Percentiles rank a stretch among this genome's conserved stretches.
These are phyloP conservation scores for Shiraia sp. DNA, from an alignment of 2,329 filamentous ascomycete genomes.

Conservation along the genomic window DNA sequence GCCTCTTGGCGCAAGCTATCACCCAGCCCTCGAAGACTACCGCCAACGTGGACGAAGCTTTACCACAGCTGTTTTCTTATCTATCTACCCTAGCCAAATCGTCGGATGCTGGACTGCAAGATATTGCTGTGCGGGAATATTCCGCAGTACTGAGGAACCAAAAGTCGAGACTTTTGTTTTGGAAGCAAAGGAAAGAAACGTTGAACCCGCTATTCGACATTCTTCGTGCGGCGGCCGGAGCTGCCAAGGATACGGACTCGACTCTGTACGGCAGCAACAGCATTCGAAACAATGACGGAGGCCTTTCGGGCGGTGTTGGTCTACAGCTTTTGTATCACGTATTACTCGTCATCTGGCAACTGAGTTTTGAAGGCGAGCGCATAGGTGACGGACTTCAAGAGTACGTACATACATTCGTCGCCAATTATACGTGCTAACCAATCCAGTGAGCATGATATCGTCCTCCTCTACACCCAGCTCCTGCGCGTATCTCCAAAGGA, in stretches of 20 bases:
- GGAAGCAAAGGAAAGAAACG: conserved; percentile 87
- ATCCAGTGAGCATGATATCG: conserved; percentile 83
- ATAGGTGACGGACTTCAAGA: conserved; percentile 82
- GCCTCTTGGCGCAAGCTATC: conserved; percentile 70
- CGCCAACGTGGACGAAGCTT: conserved; percentile 70
- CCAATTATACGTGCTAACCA: conserved; percentile 14
- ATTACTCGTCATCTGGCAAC: conserved; percentile 90
- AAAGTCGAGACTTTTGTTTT: conserved; percentile 79
- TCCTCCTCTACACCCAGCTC: conserved; percentile 89
- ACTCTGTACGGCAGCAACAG: conserved; percentile 57
- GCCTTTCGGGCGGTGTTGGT: conserved; percentile 75
- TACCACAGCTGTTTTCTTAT: conserved; percentile 84
- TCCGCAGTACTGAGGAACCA: conserved; percentile 79
- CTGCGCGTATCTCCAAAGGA: conserved; percentile 93
- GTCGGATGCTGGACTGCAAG: conserved; percentile 86
- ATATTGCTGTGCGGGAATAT: conserved; percentile 92
- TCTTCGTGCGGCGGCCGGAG: conserved; percentile 72
- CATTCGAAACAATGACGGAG: conserved; percentile 64
- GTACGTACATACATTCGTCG: conserved; percentile 55
- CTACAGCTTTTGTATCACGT: conserved; percentile 94
- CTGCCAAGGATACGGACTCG: conserved; percentile 70
- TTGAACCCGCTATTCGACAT: conserved; percentile 81
- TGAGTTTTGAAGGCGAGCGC: conserved; percentile 80
- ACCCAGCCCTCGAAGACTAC: conserved; percentile 63
- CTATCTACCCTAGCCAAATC: conserved; percentile 82